Evolutionary conservation across 345 rosid genomes (phyloP).

Genomic region (Acer campestre): DNA sequence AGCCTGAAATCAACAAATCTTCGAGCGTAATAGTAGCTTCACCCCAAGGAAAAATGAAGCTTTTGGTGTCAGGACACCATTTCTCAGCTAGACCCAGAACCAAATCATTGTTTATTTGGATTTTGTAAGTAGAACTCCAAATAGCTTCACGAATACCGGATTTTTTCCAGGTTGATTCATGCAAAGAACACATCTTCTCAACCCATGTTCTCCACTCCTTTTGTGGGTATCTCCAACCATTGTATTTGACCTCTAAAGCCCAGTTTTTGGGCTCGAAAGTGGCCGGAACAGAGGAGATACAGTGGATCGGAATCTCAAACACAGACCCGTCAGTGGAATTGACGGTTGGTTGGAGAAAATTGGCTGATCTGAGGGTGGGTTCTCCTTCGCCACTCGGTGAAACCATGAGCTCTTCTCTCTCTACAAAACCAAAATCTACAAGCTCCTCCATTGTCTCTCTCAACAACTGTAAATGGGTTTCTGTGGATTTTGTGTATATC

Average conservation of each 20-base stretch:
- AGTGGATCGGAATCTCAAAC: constrained; percentile 18
- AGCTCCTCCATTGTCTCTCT: constrained; percentile 15
- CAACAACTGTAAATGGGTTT: not conserved
- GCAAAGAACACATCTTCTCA: constrained; percentile 26
- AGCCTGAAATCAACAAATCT: too few relatives aligned
- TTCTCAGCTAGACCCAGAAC: not conserved
- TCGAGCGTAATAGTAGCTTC: too few relatives aligned
- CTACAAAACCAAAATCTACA: constrained; percentile 23
- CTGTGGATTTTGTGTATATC: too few relatives aligned
- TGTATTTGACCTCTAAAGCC: constrained; percentile 25
- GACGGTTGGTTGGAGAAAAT: constrained; percentile 34
- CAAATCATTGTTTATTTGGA: not conserved
- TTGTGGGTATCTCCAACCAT: constrained; percentile 31
- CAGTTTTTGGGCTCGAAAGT: constrained; percentile 12
- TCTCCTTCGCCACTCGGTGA: constrained; percentile 20
- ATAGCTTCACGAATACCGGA: not conserved
- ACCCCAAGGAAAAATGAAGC: not conserved
- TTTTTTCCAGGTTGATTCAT: not conserved
- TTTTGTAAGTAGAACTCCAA: not conserved
- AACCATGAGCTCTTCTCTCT: constrained; percentile 39
- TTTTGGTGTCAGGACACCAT: not conserved
- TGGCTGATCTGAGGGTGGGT: constrained; percentile 28
- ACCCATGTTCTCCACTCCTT: constrained; percentile 44
- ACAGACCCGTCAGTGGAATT: constrained; percentile 19
- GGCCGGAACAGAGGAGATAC: constrained; percentile 1